phyloP scores from a whole-genome alignment of 2,329 filamentous ascomycete genomes.

The Talaromyces sp. region DNA sequence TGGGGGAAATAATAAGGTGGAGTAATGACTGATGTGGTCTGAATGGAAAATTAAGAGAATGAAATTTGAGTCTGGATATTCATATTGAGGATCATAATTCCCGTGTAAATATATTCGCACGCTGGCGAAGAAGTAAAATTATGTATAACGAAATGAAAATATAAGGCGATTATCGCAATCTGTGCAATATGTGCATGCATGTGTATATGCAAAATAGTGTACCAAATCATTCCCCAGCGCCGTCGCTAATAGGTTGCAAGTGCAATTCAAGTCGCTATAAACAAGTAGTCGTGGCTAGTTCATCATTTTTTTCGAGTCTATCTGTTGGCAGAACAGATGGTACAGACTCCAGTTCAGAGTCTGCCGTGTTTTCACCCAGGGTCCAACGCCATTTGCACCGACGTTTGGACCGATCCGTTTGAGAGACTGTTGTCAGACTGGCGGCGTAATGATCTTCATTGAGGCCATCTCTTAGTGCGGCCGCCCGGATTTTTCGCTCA shows the following conservation, averaged over 20 bases:
- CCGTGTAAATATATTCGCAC: background rate
- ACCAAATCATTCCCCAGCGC: background rate
- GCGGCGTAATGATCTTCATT: conserved; percentile 34
- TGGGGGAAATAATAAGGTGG: too few relatives aligned
- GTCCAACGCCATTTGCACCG: conserved; percentile 13
- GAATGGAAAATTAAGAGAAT: background rate
- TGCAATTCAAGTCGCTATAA: background rate
- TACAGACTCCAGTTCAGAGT: background rate
- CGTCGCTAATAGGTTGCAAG: background rate
- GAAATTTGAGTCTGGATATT: background rate
- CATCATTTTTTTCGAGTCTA: background rate
- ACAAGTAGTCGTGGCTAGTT: background rate
- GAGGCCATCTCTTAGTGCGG: conserved; percentile 36
- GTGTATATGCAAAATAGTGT: background rate
- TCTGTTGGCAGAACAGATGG: background rate
- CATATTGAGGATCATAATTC: background rate
- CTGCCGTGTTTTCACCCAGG: background rate
- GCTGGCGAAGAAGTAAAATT: background rate
- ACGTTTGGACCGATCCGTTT: conserved; percentile 2
- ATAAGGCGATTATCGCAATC: background rate
- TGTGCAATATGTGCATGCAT: background rate
- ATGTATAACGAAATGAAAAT: background rate
- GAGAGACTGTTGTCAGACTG: conserved; percentile 6
- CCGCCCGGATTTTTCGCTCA: conserved; percentile 36
- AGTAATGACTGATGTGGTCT: background rate